Evolutionary conservation across 257 asterid species (phyloP).

Genomic region (Plantago ovata): DNA sequence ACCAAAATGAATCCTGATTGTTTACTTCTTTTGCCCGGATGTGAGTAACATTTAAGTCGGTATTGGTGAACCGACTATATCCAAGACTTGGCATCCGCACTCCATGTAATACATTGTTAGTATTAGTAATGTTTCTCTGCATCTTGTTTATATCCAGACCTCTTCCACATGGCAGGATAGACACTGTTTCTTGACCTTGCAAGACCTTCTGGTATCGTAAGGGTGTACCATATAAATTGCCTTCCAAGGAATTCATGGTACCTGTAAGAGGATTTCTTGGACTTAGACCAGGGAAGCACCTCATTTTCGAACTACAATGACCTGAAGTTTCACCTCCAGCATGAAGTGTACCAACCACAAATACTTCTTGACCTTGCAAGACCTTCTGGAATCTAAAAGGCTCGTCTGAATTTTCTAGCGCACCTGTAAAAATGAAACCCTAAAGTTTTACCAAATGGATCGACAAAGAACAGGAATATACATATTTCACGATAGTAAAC

Average conservation of each 20-base stretch:
- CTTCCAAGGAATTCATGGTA: neutral
- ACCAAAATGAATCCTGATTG: conserved; percentile 26
- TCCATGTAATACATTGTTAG: conserved; percentile 29
- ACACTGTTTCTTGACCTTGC: conserved; percentile 94
- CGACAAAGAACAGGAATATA: neutral
- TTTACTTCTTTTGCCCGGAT: neutral
- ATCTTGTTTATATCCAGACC: conserved; percentile 27
- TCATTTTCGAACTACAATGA: conserved; percentile 39
- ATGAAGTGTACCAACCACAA: conserved; percentile 42
- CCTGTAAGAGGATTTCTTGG: neutral
- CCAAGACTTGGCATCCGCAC: conserved; percentile 36
- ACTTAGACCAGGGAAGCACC: conserved; percentile 38
- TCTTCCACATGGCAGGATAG: conserved; percentile 41
- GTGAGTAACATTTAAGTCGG: too few relatives aligned
- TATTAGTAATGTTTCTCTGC: conserved; percentile 27
- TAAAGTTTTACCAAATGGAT: neutral
- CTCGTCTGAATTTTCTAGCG: conserved; percentile 60
- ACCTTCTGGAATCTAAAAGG: conserved; percentile 88
- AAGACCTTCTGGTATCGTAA: conserved; percentile 62
- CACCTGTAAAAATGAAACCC: conserved; percentile 36
- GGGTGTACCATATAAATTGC: neutral
- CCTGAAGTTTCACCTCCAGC: conserved; percentile 40
- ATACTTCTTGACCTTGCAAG: conserved; percentile 99
- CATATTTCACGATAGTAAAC: neutral
- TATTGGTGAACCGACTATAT: conserved; percentile 38